phyloP scores from a whole-genome alignment of 495 filamentous ascomycete species.

The Entonaema liquescens region DNA sequence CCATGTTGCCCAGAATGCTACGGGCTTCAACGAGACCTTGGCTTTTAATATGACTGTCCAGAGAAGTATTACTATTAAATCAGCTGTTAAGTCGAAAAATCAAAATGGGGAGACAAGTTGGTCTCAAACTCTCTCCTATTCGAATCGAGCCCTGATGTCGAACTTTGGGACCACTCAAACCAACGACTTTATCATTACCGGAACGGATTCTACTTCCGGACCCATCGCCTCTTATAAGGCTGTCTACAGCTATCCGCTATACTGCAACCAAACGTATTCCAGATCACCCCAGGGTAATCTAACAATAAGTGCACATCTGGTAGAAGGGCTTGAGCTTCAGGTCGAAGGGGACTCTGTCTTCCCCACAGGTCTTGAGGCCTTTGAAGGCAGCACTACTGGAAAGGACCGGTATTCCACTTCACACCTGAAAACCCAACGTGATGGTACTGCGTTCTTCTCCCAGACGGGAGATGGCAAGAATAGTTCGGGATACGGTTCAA shows the following conservation, averaged over 20 bases:
- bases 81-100: slow-evolving; percentile 56
- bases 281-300: slow-evolving; percentile 57
- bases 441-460: slow-evolving; percentile 63
- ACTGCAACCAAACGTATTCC: slow-evolving; percentile 63
- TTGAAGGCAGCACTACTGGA: slow-evolving; percentile 28
- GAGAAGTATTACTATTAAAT: slow-evolving; percentile 61
- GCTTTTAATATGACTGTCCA: slow-evolving; percentile 65
- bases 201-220: slow-evolving; percentile 59
- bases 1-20: slow-evolving; percentile 51
- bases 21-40: slow-evolving; percentile 67
- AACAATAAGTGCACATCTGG: slow-evolving; percentile 66
- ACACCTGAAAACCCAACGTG: slow-evolving; percentile 58
- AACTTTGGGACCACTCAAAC: slow-evolving; percentile 66
- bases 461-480: slow-evolving; percentile 54
- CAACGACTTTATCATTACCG: slow-evolving; percentile 68
- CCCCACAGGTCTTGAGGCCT: slow-evolving; percentile 64
- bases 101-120: slow-evolving; percentile 59
- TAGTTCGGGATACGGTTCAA: slow-evolving; percentile 62
- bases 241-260: slow-evolving; percentile 69
- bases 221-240: slow-evolving; percentile 48
- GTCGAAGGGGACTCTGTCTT: slow-evolving; percentile 66
- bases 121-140: slow-evolving; percentile 67
- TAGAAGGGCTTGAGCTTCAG: slow-evolving; percentile 65
- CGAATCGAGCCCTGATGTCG: slow-evolving; percentile 64
- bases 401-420: slow-evolving; percentile 47